Percentiles rank a stretch among this genome's conserved stretches.
Conservation (phyloP, 2,329 filamentous ascomycete species). For the Tolypocladium inflatum region DNA sequence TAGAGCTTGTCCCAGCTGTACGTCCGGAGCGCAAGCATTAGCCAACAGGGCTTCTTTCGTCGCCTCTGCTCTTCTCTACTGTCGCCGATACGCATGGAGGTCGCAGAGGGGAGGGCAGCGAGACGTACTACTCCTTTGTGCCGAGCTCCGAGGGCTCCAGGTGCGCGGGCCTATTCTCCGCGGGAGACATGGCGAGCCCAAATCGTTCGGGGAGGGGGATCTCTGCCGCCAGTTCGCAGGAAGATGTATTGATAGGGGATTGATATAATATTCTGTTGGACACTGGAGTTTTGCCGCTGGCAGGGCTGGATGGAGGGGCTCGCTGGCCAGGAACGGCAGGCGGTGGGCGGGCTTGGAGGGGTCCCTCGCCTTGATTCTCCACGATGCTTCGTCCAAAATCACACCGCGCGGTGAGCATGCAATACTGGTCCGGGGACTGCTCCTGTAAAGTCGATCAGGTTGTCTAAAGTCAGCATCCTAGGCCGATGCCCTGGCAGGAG, state of each 20-base stretch:
- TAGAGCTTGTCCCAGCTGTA: constrained; percentile 70
- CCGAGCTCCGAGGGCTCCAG: constrained; percentile 73
- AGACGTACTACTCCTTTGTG: constrained; percentile 77
- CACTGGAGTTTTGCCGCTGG: not conserved
- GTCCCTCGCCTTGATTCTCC: not conserved
- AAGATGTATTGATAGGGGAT: not conserved
- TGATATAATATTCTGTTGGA: not conserved
- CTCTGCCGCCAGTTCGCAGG: not conserved
- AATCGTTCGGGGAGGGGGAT: not conserved
- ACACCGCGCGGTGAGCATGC: no score
- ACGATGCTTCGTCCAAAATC: not conserved
- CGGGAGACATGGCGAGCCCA: not conserved
- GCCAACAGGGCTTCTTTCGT: not conserved
- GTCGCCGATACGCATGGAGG: no score
- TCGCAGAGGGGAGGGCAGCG: not conserved
- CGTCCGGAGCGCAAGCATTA: not conserved
- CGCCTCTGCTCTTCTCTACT: no score
- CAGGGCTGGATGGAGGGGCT: not conserved
- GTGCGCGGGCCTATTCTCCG: constrained; percentile 23
- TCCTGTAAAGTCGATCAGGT: not conserved
- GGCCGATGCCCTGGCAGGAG: not conserved
- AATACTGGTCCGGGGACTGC: not conserved
- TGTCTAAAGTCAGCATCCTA: not conserved
- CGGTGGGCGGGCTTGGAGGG: not conserved
- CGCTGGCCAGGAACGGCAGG: constrained; percentile 11